Evolutionary conservation across 306 rosid genomes (phyloP).

Genomic region (Cicer yamashitae): DNA sequence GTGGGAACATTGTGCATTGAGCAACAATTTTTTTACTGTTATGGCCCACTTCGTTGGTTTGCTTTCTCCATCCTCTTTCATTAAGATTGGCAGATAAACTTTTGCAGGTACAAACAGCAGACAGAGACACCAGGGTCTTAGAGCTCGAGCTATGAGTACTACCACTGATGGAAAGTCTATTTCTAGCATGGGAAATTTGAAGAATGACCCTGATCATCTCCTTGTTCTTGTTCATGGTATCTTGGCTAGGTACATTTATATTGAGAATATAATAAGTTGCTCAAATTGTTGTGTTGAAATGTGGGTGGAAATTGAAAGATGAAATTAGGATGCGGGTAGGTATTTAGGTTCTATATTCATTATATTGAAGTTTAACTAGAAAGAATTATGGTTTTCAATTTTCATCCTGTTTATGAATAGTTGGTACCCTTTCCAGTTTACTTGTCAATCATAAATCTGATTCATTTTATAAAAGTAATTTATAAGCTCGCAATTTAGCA

Average conservation of each 20-base stretch:
- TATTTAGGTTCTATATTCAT: constrained; percentile 9
- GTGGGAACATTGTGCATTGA: constrained; percentile 20
- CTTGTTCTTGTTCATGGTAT: constrained; percentile 98
- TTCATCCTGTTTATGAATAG: constrained; percentile 11
- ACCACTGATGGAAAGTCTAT: constrained; percentile 54
- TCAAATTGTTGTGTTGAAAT: neutral
- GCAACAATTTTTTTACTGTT: constrained; percentile 1
- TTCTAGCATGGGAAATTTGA: constrained; percentile 48
- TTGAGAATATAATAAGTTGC: constrained; percentile 15
- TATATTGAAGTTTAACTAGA: constrained; percentile 6
- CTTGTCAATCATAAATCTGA: constrained; percentile 33
- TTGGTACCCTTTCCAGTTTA: constrained; percentile 17
- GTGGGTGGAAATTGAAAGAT: constrained; percentile 19
- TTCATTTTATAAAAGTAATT: neutral
- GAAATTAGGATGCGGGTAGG: neutral
- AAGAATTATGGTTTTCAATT: constrained; percentile 27
- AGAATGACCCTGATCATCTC: constrained; percentile 80
- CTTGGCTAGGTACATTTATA: constrained; percentile 76
- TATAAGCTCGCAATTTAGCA: constrained; percentile 24
- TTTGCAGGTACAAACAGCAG: constrained; percentile 66
- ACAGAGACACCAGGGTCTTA: constrained; percentile 62
- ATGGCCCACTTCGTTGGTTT: constrained; percentile 21
- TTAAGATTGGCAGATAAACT: constrained; percentile 38
- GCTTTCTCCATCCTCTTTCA: neutral
- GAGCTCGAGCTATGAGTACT: constrained; percentile 70